Base-by-base conservation (phyloP, 202 grass and related monocot species). In the Dendrocalamus latiflorus region DNA sequence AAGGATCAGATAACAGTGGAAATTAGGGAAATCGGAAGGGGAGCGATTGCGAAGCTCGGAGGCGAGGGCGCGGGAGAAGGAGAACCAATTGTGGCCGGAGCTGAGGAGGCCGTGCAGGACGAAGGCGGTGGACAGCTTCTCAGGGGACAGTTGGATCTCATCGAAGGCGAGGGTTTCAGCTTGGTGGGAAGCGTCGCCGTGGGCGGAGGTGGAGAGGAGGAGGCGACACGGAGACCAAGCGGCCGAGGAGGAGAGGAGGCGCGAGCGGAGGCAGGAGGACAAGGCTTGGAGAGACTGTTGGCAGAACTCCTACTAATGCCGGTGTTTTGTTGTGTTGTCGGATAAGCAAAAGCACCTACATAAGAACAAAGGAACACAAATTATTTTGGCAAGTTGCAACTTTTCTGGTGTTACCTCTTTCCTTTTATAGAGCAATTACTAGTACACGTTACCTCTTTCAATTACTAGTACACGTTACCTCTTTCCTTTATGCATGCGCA, bases 41-140 rank as follows among this genome's bases (percentile, higher is more conserved):
- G 85, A 90, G 69, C 77, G 84, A 42, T 87, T 78, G 6, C 82
- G 87, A 80, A 98, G 96, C 15, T 93, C 80, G 20, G 89, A 91
- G 6, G 88, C 96, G 77, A 98, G 93, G 37, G 45, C 13, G 45
- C 96, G 89, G 62, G 93, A 88, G 83, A 98, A 98, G 77, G 87
- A 87, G 60, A 87, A 82, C 93, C 96, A 98, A 82, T 98, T 98
- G 41, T 93, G 93, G 6, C 93, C 87, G 20, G 96, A 95, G 51
- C 96, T 91, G 65, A 98, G 96, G 50, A 98, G 96, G 41, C 91
- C 91, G 37, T 98, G 96, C 30, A 95, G 87, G 80, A 98, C 86
- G 74, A 98, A 95, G 38, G 91, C 93, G 70, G 89, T 83, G 58
- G 81, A 76, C 20, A 77, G 74, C 77, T 89, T 90, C 63, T 85